Conservation (phyloP, 2,329 filamentous ascomycete species). For the Pezizomycotina sp. region DNA sequence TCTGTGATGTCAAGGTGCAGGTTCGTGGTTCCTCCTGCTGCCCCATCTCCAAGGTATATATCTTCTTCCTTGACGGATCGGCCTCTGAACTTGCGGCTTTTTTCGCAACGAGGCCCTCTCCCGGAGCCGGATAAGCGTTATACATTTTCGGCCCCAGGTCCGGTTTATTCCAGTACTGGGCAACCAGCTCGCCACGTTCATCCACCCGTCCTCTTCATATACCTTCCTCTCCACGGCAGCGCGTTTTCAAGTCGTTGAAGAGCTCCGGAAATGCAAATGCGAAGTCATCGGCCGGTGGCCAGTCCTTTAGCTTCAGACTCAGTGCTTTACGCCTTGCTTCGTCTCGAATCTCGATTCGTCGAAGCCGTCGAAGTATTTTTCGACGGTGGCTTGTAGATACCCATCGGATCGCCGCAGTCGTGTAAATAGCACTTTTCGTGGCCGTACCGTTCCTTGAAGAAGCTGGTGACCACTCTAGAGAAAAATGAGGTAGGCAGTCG, state of each 20-base stretch:
- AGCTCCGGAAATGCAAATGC: conserved; percentile 23
- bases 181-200: conserved; percentile 23
- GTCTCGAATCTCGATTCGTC: conserved; percentile 5
- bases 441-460: conserved; percentile 23
- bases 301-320: conserved; percentile 23
- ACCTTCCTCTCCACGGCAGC: conserved; percentile 20
- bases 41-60: conserved; percentile 8
- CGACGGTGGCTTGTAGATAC: conserved; percentile 17
- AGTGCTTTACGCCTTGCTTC: conserved; percentile 6
- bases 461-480: conserved; percentile 22
- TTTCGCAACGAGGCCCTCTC: conserved; percentile 18
- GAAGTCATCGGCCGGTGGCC: conserved; percentile 25
- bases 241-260: conserved; percentile 24
- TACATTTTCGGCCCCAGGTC: conserved; percentile 27
- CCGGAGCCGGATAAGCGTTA: conserved; percentile 25
- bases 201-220: conserved; percentile 21
- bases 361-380: conserved; percentile 22
- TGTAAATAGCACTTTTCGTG: conserved; percentile 20
- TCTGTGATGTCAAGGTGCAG: conserved; percentile 26
- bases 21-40: conserved; percentile 25
- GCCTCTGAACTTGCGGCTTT: not conserved
- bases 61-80: not conserved
- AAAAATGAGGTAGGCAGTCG: conserved; percentile 22
- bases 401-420: conserved; percentile 20
- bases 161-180: conserved; percentile 20